phyloP scores from a whole-genome alignment of 371 early-diverging fungal genomes.

The Mucor indicus region DNA sequence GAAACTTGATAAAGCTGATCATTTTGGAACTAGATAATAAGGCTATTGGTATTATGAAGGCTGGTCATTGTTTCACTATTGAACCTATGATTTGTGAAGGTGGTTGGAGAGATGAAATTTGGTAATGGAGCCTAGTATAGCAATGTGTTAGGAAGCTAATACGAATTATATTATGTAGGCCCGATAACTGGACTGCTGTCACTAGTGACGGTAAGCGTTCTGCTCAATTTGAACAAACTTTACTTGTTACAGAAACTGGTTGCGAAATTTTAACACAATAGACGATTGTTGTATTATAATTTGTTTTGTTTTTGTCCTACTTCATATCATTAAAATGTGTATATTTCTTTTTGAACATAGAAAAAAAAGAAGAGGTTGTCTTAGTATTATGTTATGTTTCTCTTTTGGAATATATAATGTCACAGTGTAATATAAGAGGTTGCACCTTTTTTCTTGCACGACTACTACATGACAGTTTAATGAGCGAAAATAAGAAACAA shows the following conservation, averaged over 20 bases:
- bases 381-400: too few relatives aligned
- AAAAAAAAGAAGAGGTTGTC: too few relatives aligned
- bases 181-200: slow-evolving; percentile 90
- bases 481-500: too few relatives aligned
- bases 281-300: too few relatives aligned
- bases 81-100: slow-evolving; percentile 98
- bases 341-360: too few relatives aligned
- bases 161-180: slow-evolving; percentile 35
- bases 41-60: slow-evolving; percentile 90
- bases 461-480: too few relatives aligned
- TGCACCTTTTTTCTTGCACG: too few relatives aligned
- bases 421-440: too few relatives aligned
- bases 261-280: slow-evolving; percentile 84
- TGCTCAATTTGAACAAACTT: slow-evolving; percentile 99
- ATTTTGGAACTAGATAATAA: slow-evolving; percentile 64
- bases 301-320: too few relatives aligned
- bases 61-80: slow-evolving; percentile 95
- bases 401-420: too few relatives aligned
- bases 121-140: slow-evolving; percentile 31
- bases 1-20: background rate
- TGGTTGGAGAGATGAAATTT: slow-evolving; percentile 52
- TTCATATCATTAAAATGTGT: too few relatives aligned
- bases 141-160: too few relatives aligned
- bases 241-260: slow-evolving; percentile 91
- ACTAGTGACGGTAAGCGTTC: slow-evolving; percentile 93